These are phyloP conservation scores for Blastocystis sp. DNA, from an alignment of 352 stramenopile genomes.

Conservation along the genomic window DNA sequence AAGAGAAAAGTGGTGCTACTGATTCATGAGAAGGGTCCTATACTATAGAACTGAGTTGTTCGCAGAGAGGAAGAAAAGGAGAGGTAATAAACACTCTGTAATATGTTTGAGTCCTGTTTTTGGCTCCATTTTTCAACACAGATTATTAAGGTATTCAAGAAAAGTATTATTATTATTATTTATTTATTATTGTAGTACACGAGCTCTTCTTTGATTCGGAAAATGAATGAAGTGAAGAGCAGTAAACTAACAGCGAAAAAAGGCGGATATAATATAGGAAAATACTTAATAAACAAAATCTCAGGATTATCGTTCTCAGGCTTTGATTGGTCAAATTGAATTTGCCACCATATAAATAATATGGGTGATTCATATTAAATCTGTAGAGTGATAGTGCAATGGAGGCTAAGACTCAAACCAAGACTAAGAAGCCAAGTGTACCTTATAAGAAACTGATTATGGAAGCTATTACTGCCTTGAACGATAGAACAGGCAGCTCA, in stretches of 20 bases:
- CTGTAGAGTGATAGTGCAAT: not conserved
- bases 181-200: not conserved
- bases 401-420: conserved; percentile 13
- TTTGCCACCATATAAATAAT: not conserved
- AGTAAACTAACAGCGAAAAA: not conserved
- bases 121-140: too few species aligned
- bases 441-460: conserved; percentile 50
- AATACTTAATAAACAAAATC: conserved; percentile 22
- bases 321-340: not conserved
- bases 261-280: not conserved
- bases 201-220: not conserved
- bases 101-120: too few species aligned
- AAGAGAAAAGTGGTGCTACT: too few species aligned
- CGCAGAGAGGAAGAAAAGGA: too few species aligned
- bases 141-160: not conserved
- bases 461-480: conserved; percentile 22
- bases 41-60: too few species aligned
- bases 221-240: not conserved
- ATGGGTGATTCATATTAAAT: not conserved
- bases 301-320: not conserved
- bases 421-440: conserved; percentile 30
- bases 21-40: too few species aligned
- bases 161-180: not conserved
- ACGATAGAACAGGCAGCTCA: conserved; percentile 5
- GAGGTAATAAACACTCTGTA: too few species aligned